Conservation (phyloP, 331 rosid species). For the Malus hybrid region DNA sequence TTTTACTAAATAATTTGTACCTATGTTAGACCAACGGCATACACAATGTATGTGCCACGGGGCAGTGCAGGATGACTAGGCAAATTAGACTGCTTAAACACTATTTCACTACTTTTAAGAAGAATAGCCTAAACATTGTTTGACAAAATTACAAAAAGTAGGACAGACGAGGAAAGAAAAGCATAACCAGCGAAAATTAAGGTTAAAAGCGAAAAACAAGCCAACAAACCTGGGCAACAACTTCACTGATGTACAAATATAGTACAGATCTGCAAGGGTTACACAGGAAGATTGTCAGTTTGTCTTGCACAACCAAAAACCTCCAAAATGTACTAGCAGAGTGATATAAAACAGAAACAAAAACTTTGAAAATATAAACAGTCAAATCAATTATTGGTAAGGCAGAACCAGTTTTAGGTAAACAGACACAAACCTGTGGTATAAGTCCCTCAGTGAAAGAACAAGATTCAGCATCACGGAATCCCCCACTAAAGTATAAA, state of each 20-base stretch:
- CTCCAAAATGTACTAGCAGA: neutral
- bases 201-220: neutral
- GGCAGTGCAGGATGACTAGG: neutral
- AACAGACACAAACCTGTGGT: constrained; percentile 50
- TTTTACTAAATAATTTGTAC: neutral
- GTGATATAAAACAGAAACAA: neutral
- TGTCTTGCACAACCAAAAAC: neutral
- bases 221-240: constrained; percentile 57
- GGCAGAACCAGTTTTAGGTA: neutral
- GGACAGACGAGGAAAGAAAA: neutral
- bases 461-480: constrained; percentile 72
- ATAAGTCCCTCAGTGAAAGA: constrained; percentile 52
- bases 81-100: neutral
- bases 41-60: neutral
- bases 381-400: neutral
- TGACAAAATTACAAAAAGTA: too few species aligned
- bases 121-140: too few species aligned
- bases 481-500: constrained; percentile 69
- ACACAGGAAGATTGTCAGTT: constrained; percentile 17
- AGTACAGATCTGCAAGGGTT: constrained; percentile 51
- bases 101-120: neutral
- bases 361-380: neutral
- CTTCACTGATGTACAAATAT: constrained; percentile 75
- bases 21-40: neutral
- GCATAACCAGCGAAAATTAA: neutral